A percentile compares a stretch with the other conserved stretches of the same genome.
Evolutionary conservation across 2,329 filamentous ascomycete genomes (phyloP).

Genomic region (Beauveria brongniartii): DNA sequence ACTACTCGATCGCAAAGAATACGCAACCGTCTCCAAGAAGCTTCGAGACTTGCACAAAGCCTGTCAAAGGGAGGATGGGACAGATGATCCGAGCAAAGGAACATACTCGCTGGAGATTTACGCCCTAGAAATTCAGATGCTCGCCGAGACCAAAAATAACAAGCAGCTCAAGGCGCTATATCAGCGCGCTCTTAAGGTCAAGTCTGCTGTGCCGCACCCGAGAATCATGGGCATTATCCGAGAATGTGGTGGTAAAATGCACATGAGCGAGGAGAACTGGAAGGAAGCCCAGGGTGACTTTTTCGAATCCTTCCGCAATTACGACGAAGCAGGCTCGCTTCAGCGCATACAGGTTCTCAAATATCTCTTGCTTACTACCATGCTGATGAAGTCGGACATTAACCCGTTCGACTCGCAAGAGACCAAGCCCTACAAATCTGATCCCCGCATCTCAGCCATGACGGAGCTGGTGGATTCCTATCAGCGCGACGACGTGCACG

Average conservation of each 20-base stretch:
- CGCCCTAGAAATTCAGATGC: constrained; percentile 97
- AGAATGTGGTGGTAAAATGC: constrained; percentile 99
- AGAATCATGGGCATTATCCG: constrained; percentile 99
- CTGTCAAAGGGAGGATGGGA: constrained; percentile 80
- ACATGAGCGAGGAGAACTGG: constrained; percentile 99
- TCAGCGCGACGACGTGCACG: constrained; percentile 87
- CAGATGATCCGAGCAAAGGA: constrained; percentile 88
- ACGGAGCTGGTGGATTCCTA: constrained; percentile 95
- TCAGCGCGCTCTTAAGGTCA: constrained; percentile 81
- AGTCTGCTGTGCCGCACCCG: constrained; percentile 94
- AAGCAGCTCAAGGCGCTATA: constrained; percentile 92
- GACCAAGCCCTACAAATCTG: constrained; percentile 95
- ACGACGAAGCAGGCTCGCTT: constrained; percentile 93
- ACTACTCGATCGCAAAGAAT: constrained; percentile 86
- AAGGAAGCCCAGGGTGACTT: constrained; percentile 95
- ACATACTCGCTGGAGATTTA: constrained; percentile 95
- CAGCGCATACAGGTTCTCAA: constrained; percentile 96
- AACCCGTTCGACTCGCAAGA: constrained; percentile 98
- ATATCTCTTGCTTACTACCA: constrained; percentile 91
- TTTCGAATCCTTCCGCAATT: constrained; percentile 97
- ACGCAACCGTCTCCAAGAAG: constrained; percentile 70
- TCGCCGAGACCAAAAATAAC: constrained; percentile 92
- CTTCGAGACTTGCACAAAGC: constrained; percentile 81
- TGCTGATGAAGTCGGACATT: constrained; percentile 98
- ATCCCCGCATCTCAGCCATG: constrained; percentile 93